Evolutionary conservation across 371 early-diverging fungal genomes (phyloP).

Genomic region (Parasitella parasitica): DNA sequence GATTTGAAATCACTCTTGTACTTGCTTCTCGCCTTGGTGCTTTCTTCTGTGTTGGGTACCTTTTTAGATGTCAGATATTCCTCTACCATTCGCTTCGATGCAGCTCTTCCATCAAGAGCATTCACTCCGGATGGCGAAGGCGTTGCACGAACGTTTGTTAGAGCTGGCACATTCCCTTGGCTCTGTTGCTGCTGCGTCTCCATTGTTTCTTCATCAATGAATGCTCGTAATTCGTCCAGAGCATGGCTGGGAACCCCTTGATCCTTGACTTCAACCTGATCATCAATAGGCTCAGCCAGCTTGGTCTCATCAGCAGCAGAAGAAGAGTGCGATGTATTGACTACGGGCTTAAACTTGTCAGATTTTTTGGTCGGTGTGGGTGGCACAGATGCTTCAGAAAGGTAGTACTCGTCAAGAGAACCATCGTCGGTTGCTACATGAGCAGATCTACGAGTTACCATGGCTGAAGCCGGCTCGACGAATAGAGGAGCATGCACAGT

Average conservation of each 20-base stretch:
- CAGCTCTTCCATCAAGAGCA: constrained; percentile 34
- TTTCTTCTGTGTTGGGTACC: neutral
- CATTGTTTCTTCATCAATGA: constrained; percentile 2
- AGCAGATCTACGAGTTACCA: constrained; percentile 14
- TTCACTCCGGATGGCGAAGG: constrained; percentile 1
- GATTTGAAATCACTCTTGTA: constrained; percentile 45
- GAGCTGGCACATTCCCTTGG: neutral
- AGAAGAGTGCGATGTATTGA: neutral
- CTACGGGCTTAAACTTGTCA: neutral
- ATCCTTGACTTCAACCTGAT: constrained; percentile 13
- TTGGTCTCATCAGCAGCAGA: neutral
- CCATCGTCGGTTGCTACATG: neutral
- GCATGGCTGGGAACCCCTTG: constrained; percentile 12
- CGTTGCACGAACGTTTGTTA: neutral
- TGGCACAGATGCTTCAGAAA: neutral
- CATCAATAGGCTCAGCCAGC: neutral
- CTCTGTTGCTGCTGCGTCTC: neutral
- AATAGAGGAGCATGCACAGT: constrained; percentile 20
- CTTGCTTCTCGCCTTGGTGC: constrained; percentile 13
- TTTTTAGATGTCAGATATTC: constrained; percentile 36
- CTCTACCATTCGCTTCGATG: constrained; percentile 44
- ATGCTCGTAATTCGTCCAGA: constrained; percentile 7
- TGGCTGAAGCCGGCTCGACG: constrained; percentile 21
- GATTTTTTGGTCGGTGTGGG: neutral
- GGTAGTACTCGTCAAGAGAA: neutral